Conservation (phyloP, 73 alveolate species). For the Uronychia setigera region DNA sequence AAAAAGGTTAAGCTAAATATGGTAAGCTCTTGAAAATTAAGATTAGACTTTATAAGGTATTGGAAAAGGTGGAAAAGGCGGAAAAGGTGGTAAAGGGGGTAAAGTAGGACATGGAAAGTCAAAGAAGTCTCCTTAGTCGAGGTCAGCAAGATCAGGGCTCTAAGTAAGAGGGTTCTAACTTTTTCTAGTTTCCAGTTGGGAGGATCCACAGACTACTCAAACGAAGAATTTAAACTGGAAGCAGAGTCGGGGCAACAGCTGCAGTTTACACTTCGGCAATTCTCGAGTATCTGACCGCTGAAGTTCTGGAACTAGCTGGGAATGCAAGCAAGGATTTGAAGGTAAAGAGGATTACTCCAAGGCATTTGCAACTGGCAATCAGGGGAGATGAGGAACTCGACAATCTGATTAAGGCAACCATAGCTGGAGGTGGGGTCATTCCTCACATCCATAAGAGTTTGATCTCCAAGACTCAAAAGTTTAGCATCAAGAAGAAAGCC, state of each 20-base stretch:
- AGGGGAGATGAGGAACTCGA: constrained; percentile 99
- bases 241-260: constrained; percentile 99
- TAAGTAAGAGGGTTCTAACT: constrained; percentile 48
- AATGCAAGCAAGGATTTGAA: constrained; percentile 97
- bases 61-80: constrained; percentile 29
- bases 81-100: constrained; percentile 66
- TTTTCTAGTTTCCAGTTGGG: constrained; percentile 96
- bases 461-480: constrained; percentile 24
- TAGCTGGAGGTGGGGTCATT: constrained; percentile 99
- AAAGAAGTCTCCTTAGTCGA: constrained; percentile 93
- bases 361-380: constrained; percentile 96
- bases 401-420: constrained; percentile 96
- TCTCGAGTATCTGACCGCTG: constrained; percentile 98
- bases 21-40: too few relatives aligned
- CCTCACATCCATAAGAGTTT: constrained; percentile 98
- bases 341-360: constrained; percentile 97
- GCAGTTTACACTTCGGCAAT: constrained; percentile 98
- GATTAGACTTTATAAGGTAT: too few relatives aligned
- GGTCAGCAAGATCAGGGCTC: constrained; percentile 96
- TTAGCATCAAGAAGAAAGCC: too few relatives aligned
- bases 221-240: constrained; percentile 85
- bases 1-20: too few relatives aligned
- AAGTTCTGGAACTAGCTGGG: constrained; percentile 98
- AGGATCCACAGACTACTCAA: constrained; percentile 97
- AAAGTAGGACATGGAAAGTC: constrained; percentile 48